A percentile compares a stretch with the other conserved stretches of the same genome.
These are phyloP conservation scores for Fusarium goolgardi DNA, from an alignment of 2,329 filamentous ascomycete genomes.

Conservation along the genomic window DNA sequence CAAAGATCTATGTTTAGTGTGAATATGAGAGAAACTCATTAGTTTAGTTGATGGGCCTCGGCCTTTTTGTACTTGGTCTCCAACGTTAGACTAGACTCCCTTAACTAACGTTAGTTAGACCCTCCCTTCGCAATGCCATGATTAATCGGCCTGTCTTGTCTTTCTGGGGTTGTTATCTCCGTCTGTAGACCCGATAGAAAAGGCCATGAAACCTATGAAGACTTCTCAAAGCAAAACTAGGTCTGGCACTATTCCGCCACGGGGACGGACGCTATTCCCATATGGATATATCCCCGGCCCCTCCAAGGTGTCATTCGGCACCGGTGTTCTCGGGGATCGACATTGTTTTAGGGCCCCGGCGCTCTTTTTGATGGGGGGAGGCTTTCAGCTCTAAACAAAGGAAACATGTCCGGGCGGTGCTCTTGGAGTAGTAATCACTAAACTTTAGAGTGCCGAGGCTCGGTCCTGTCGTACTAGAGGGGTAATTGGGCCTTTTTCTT, in stretches of 20 bases:
- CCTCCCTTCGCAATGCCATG: neutral
- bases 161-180: slow-evolving; percentile 36
- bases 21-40: neutral
- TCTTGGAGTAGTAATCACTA: neutral
- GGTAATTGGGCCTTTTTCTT: slow-evolving; percentile 26
- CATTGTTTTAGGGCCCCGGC: slow-evolving; percentile 14
- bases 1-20: slow-evolving; percentile 7
- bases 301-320: slow-evolving; percentile 19
- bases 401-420: slow-evolving; percentile 15
- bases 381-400: slow-evolving; percentile 25
- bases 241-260: slow-evolving; percentile 14
- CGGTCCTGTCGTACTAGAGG: slow-evolving; percentile 15
- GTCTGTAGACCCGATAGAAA: slow-evolving; percentile 18
- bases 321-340: slow-evolving; percentile 39
- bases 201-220: neutral
- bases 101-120: neutral
- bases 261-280: slow-evolving; percentile 43
- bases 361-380: slow-evolving; percentile 15
- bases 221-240: slow-evolving; percentile 4
- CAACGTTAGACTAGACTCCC: neutral
- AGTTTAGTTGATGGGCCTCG: neutral
- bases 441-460: slow-evolving; percentile 21
- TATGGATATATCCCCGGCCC: slow-evolving; percentile 43
- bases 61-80: slow-evolving; percentile 7
- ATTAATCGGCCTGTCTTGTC: slow-evolving; percentile 24